Conservation (phyloP, 805 yeast species). For the Kodamaea jinghongensis region DNA sequence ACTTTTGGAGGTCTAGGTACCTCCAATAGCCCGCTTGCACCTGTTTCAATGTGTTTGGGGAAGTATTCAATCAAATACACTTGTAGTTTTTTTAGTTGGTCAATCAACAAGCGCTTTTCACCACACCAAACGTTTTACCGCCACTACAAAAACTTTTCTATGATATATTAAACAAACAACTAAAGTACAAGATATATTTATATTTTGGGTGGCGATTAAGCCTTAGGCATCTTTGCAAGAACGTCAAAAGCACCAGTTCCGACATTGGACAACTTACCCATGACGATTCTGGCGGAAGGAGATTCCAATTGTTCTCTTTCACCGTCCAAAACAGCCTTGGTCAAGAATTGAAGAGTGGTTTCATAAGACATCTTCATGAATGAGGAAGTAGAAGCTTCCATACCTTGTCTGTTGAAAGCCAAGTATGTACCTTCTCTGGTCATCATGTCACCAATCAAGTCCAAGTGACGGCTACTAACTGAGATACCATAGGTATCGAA, state of each 20-base stretch:
- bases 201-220: not conserved
- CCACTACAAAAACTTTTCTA: too few relatives aligned
- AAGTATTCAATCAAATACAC: too few relatives aligned
- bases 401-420: slow-evolving; percentile 98
- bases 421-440: slow-evolving; percentile 96
- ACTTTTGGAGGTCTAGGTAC: too few relatives aligned
- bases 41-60: too few relatives aligned
- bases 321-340: slow-evolving; percentile 92
- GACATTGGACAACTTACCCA: slow-evolving; percentile 85
- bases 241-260: slow-evolving; percentile 98
- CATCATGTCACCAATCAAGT: slow-evolving; percentile 97
- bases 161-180: slow-evolving; percentile 1
- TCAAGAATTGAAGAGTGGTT: slow-evolving; percentile 95
- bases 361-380: slow-evolving; percentile 99
- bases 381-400: slow-evolving; percentile 91
- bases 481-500: slow-evolving; percentile 95
- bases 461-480: slow-evolving; percentile 91
- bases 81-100: too few relatives aligned
- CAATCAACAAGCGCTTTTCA: too few relatives aligned
- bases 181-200: too few relatives aligned
- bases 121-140: too few relatives aligned
- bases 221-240: slow-evolving; percentile 46
- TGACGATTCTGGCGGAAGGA: slow-evolving; percentile 90
- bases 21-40: too few relatives aligned
- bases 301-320: slow-evolving; percentile 84